These are phyloP conservation scores for Chaetomium sp. DNA, from an alignment of 2,329 filamentous ascomycete genomes.

Conservation along the genomic window DNA sequence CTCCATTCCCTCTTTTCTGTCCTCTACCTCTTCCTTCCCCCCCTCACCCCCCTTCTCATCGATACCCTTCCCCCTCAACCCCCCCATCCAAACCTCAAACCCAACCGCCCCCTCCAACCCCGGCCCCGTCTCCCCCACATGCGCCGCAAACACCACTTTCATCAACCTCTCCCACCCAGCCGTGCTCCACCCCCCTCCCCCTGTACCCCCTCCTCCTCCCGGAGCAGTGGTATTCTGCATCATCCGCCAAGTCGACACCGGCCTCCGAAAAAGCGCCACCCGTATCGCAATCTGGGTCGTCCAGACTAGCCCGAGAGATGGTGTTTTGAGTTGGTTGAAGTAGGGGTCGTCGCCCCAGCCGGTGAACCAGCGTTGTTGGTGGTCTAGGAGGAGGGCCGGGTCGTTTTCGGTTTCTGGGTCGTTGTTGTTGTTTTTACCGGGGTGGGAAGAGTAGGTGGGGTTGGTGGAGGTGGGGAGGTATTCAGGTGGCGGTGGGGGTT, in stretches of 20 bases:
- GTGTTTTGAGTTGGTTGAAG: conserved; percentile 61
- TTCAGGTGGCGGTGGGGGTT: background rate
- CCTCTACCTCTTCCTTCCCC: background rate
- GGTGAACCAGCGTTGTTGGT: conserved; percentile 92
- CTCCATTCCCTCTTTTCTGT: background rate
- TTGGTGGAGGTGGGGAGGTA: conserved; percentile 33
- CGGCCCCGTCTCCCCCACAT: conserved; percentile 51
- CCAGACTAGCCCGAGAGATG: conserved; percentile 83
- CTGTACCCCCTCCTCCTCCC: conserved; percentile 26
- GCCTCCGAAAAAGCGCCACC: conserved; percentile 71
- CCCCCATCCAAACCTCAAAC: conserved; percentile 69
- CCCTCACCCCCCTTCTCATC: background rate
- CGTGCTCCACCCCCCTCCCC: conserved; percentile 48
- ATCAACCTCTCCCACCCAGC: conserved; percentile 52
- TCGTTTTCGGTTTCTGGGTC: background rate
- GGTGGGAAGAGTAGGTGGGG: background rate
- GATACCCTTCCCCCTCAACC: conserved; percentile 39
- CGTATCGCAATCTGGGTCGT: conserved; percentile 80
- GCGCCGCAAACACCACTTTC: conserved; percentile 85
- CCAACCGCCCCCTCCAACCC: conserved; percentile 49
- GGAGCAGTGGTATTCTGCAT: background rate
- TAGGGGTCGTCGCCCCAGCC: conserved; percentile 73
- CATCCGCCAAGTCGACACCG: conserved; percentile 29
- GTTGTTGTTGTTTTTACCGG: background rate
- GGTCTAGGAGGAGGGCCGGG: conserved; percentile 64